A percentile compares a stretch with the other conserved stretches of the same genome.
These are phyloP conservation scores for Stentor coeruleus DNA, from an alignment of 73 alveolate genomes.

Conservation along the genomic window DNA sequence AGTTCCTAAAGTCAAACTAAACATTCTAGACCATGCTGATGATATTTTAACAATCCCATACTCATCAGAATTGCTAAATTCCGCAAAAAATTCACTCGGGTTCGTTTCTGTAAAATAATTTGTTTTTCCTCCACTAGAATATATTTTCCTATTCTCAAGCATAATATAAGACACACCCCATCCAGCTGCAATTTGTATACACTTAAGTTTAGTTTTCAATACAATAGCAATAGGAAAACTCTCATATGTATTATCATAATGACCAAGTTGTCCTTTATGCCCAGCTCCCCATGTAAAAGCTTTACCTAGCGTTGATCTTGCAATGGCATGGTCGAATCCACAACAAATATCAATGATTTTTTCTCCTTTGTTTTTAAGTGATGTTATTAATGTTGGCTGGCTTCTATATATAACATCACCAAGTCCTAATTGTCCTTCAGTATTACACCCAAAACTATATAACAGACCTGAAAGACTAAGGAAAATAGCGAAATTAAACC, in stretches of 20 bases:
- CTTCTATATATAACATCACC: slow-evolving; percentile 78
- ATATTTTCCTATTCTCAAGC: slow-evolving; percentile 68
- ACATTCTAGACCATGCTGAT: slow-evolving; percentile 74
- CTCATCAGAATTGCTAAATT: slow-evolving; percentile 63
- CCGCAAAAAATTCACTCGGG: slow-evolving; percentile 69
- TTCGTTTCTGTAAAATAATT: slow-evolving; percentile 51
- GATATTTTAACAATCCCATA: slow-evolving; percentile 72
- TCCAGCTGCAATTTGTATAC: slow-evolving; percentile 84
- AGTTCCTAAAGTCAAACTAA: slow-evolving; percentile 62
- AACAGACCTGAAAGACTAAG: slow-evolving; percentile 73
- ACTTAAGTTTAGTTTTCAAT: slow-evolving; percentile 69
- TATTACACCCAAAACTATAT: slow-evolving; percentile 82
- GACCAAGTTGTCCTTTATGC: slow-evolving; percentile 93
- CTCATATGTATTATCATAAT: slow-evolving; percentile 64
- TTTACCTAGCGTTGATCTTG: slow-evolving; percentile 91
- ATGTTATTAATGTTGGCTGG: slow-evolving; percentile 62
- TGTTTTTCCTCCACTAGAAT: slow-evolving; percentile 40
- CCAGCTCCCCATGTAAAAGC: slow-evolving; percentile 99
- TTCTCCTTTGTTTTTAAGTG: slow-evolving; percentile 67
- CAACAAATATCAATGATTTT: slow-evolving; percentile 85
- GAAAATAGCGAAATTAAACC: slow-evolving; percentile 84
- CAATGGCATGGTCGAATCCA: slow-evolving; percentile 93
- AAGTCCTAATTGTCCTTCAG: slow-evolving; percentile 88
- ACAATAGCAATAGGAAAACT: slow-evolving; percentile 71
- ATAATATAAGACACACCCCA: slow-evolving; percentile 67